Conservation (phyloP, 2,329 filamentous ascomycete genomes). For the Neonectria faginata region DNA sequence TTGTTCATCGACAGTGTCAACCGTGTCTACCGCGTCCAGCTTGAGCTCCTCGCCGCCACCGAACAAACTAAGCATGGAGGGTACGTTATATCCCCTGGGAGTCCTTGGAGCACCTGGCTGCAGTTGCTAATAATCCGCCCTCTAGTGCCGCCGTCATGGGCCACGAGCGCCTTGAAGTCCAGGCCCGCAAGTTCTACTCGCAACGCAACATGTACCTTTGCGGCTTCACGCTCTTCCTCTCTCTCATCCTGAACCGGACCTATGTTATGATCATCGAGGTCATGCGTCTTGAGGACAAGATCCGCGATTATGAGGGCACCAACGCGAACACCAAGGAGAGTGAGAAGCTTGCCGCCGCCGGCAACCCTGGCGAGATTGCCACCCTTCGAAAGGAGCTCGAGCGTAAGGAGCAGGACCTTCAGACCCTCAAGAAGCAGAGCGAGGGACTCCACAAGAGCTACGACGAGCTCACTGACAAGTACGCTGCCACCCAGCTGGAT, state of each 20-base stretch:
- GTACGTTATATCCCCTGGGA: slow-evolving; percentile 55
- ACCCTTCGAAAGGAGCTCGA: slow-evolving; percentile 77
- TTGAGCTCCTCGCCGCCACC: slow-evolving; percentile 81
- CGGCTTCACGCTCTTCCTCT: slow-evolving; percentile 98
- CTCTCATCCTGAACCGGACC: slow-evolving; percentile 97
- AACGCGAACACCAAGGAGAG: slow-evolving; percentile 72
- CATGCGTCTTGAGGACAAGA: slow-evolving; percentile 89
- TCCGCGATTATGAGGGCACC: slow-evolving; percentile 79
- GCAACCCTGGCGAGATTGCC: slow-evolving; percentile 80
- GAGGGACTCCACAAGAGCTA: slow-evolving; percentile 88
- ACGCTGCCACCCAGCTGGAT: slow-evolving; percentile 67
- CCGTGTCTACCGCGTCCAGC: slow-evolving; percentile 95
- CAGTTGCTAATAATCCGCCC: background rate
- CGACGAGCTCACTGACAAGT: slow-evolving; percentile 85
- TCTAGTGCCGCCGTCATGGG: slow-evolving; percentile 77
- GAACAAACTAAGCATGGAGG: slow-evolving; percentile 63
- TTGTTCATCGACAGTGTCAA: slow-evolving; percentile 97
- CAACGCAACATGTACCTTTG: slow-evolving; percentile 99
- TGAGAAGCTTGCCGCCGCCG: slow-evolving; percentile 77
- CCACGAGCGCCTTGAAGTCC: slow-evolving; percentile 96
- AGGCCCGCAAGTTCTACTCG: slow-evolving; percentile 99
- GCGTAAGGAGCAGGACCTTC: slow-evolving; percentile 84
- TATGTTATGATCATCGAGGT: slow-evolving; percentile 97
- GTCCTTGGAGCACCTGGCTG: background rate
- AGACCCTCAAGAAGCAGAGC: slow-evolving; percentile 92